These are phyloP conservation scores for Amanita subjunquillea DNA, from an alignment of 768 basidiomycete species.

Conservation along the genomic window DNA sequence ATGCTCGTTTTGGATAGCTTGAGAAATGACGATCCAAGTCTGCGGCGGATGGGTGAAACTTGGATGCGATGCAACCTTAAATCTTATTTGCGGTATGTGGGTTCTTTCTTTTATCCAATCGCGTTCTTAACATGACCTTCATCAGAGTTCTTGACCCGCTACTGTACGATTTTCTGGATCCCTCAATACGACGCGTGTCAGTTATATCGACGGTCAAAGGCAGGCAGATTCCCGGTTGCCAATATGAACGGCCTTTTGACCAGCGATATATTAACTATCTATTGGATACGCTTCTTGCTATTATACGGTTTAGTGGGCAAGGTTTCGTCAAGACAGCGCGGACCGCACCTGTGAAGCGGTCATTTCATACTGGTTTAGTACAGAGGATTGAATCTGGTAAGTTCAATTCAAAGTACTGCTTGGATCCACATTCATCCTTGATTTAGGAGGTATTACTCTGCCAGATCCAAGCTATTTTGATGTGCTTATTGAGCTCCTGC, in stretches of 20 bases:
- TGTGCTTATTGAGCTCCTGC: slow-evolving; percentile 58
- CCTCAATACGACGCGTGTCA: slow-evolving; percentile 44
- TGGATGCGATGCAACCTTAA: slow-evolving; percentile 96
- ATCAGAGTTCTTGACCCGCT: slow-evolving; percentile 84
- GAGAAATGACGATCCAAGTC: slow-evolving; percentile 60
- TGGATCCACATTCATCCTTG: slow-evolving; percentile 5
- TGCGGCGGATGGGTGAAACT: slow-evolving; percentile 79
- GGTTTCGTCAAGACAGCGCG: slow-evolving; percentile 74
- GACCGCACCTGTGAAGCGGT: slow-evolving; percentile 50
- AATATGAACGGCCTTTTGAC: slow-evolving; percentile 71
- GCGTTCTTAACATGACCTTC: not conserved
- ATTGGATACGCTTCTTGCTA: slow-evolving; percentile 64
- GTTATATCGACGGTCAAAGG: slow-evolving; percentile 45
- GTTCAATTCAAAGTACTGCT: slow-evolving; percentile 8
- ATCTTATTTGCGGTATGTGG: slow-evolving; percentile 74
- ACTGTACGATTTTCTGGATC: slow-evolving; percentile 66
- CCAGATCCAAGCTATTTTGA: slow-evolving; percentile 68
- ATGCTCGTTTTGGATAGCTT: slow-evolving; percentile 81
- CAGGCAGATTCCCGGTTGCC: slow-evolving; percentile 54
- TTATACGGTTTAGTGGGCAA: slow-evolving; percentile 84
- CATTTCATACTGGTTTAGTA: slow-evolving; percentile 51
- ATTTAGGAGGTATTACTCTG: slow-evolving; percentile 28
- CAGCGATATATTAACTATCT: slow-evolving; percentile 63
- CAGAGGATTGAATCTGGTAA: slow-evolving; percentile 53
- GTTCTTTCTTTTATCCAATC: slow-evolving; percentile 1